These are phyloP conservation scores for Geranium rotundifolium DNA, from an alignment of 345 rosid species.

Conservation along the genomic window DNA sequence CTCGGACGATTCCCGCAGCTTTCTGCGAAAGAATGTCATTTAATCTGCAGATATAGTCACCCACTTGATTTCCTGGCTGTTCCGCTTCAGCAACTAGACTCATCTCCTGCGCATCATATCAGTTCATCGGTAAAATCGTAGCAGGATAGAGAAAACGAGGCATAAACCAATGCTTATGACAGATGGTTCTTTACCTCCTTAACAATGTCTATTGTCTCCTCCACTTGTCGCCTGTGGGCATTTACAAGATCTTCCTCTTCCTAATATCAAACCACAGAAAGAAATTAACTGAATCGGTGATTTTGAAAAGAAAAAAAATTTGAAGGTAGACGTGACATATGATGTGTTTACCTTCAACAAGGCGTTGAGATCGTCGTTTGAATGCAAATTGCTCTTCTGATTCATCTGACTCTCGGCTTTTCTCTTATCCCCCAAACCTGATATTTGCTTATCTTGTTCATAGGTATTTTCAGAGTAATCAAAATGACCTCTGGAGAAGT, in stretches of 20 bases:
- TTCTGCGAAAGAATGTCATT: slow-evolving; percentile 45
- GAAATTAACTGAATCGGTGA: not conserved
- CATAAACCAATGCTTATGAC: not conserved
- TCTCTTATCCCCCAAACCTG: slow-evolving; percentile 14
- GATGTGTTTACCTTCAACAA: slow-evolving; percentile 28
- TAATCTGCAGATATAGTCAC: slow-evolving; percentile 37
- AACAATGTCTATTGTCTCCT: slow-evolving; percentile 41
- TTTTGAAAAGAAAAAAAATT: not conserved
- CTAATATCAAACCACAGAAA: slow-evolving; percentile 17
- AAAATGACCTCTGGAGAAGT: slow-evolving; percentile 13
- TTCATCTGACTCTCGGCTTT: slow-evolving; percentile 14
- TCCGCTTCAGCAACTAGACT: slow-evolving; percentile 44
- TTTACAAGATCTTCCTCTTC: slow-evolving; percentile 53
- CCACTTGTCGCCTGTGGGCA: slow-evolving; percentile 47
- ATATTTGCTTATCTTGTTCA: slow-evolving; percentile 21
- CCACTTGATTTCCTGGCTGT: slow-evolving; percentile 49
- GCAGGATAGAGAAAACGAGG: not conserved
- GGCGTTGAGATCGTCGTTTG: slow-evolving; percentile 40
- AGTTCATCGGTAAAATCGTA: not conserved
- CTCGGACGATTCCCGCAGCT: slow-evolving; percentile 46
- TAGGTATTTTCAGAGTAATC: slow-evolving; percentile 15
- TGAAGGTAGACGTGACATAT: not conserved
- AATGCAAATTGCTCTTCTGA: slow-evolving; percentile 14
- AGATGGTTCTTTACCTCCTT: slow-evolving; percentile 31
- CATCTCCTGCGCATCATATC: slow-evolving; percentile 37